phyloP scores from a whole-genome alignment of 768 basidiomycete genomes.

The Lactarius quietus region DNA sequence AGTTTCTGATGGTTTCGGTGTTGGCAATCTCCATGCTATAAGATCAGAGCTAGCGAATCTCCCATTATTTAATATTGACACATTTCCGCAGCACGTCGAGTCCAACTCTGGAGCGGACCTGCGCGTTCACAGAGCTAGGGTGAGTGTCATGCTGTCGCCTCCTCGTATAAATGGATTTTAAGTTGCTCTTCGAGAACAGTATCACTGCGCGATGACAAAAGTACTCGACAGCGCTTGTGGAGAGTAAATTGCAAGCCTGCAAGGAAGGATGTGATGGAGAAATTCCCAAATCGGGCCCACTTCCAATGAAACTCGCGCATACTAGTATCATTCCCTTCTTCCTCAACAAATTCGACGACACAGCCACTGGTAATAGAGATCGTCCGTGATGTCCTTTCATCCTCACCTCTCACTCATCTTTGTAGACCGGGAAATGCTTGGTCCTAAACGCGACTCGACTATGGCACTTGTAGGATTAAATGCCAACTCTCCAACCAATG shows the following conservation, averaged over 20 bases:
- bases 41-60: too few relatives aligned
- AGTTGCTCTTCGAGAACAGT: neutral
- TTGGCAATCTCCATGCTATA: too few relatives aligned
- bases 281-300: neutral
- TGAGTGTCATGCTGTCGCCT: neutral
- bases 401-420: neutral
- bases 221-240: neutral
- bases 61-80: too few relatives aligned
- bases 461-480: neutral
- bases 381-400: neutral
- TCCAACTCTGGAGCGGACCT: too few relatives aligned
- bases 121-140: too few relatives aligned
- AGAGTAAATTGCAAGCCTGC: neutral
- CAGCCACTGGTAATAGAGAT: neutral
- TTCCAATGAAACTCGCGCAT: neutral
- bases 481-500: neutral
- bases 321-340: neutral
- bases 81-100: too few relatives aligned
- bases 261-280: neutral
- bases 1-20: too few relatives aligned
- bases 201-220: neutral
- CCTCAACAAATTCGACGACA: neutral
- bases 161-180: neutral
- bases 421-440: neutral
- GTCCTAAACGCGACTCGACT: neutral